Percentiles rank a stretch among this genome's conserved stretches.
phyloP scores from a whole-genome alignment of 352 stramenopile genomes.

The Phytophthora boehmeriae region DNA sequence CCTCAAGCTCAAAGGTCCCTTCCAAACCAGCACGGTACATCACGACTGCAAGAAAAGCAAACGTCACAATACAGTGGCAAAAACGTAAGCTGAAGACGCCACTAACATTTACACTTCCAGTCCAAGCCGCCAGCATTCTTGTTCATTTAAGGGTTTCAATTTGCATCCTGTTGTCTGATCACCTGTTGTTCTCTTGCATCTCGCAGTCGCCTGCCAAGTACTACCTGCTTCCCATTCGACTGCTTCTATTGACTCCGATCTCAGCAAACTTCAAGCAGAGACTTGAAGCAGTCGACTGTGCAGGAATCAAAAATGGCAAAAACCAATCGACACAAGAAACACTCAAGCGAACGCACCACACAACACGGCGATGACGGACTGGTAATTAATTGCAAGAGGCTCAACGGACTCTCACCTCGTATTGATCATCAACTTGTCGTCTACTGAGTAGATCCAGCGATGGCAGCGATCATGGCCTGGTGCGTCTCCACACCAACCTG shows the following conservation, averaged over 20 bases:
- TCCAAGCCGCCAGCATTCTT: background rate
- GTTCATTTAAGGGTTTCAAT: background rate
- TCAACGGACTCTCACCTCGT: background rate
- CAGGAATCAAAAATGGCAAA: conserved; percentile 1
- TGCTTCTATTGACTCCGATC: too few species aligned
- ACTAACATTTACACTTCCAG: background rate
- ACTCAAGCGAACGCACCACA: conserved; percentile 25
- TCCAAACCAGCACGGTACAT: too few species aligned
- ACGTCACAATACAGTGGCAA: too few species aligned
- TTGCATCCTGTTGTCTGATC: background rate
- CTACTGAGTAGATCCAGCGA: conserved; percentile 67
- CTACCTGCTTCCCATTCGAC: too few species aligned
- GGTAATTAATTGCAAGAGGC: conserved; percentile 38
- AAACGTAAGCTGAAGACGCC: background rate
- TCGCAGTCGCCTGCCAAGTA: too few species aligned
- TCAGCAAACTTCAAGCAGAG: too few species aligned
- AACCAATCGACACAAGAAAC: conserved; percentile 3
- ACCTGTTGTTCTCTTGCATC: background rate
- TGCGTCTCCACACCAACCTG: conserved; percentile 97
- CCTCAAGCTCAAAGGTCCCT: conserved; percentile 11
- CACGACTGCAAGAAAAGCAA: too few species aligned
- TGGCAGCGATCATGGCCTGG: conserved; percentile 90
- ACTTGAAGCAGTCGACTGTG: too few species aligned
- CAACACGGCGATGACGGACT: conserved; percentile 28
- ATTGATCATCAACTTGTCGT: conserved; percentile 10